Percentiles rank a stretch among this genome's conserved stretches.
These are phyloP conservation scores for Linderniella brevidens DNA, from an alignment of 257 asterid genomes.

Conservation along the genomic window DNA sequence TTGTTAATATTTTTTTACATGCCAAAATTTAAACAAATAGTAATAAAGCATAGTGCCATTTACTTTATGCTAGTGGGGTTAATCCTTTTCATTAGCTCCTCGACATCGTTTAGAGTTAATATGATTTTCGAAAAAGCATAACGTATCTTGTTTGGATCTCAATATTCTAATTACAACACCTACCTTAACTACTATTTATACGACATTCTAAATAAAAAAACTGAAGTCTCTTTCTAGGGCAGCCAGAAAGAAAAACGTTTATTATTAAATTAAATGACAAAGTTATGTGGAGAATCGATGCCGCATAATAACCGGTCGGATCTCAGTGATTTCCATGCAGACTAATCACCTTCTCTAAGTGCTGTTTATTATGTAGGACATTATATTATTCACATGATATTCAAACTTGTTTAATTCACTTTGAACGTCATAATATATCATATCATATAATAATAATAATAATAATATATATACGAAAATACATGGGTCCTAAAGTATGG, in stretches of 20 bases:
- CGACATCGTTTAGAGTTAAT: too few species aligned
- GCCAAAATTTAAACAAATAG: too few species aligned
- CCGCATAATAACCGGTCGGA: conserved; percentile 23
- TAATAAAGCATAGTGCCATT: too few species aligned
- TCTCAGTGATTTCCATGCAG: conserved; percentile 29
- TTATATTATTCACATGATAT: neutral
- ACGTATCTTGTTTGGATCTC: conserved; percentile 1
- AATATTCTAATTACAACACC: conserved; percentile 7
- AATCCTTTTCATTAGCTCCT: too few species aligned
- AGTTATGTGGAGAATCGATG: conserved; percentile 34
- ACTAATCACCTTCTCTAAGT: conserved; percentile 17
- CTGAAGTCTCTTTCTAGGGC: neutral
- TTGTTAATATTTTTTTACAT: too few species aligned
- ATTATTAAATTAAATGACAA: conserved; percentile 4
- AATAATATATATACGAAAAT: too few species aligned
- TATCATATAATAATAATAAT: too few species aligned
- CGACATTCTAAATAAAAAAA: too few species aligned
- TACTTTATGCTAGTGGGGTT: too few species aligned
- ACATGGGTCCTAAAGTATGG: too few species aligned
- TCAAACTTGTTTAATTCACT: conserved; percentile 1
- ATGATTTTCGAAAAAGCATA: conserved; percentile 4
- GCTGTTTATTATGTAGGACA: neutral
- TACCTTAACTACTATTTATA: too few species aligned
- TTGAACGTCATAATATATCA: conserved; percentile 7
- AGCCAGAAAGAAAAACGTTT: neutral